Conservation (phyloP, 1,139 yeast species). For the Scheffersomyces stambukii region DNA sequence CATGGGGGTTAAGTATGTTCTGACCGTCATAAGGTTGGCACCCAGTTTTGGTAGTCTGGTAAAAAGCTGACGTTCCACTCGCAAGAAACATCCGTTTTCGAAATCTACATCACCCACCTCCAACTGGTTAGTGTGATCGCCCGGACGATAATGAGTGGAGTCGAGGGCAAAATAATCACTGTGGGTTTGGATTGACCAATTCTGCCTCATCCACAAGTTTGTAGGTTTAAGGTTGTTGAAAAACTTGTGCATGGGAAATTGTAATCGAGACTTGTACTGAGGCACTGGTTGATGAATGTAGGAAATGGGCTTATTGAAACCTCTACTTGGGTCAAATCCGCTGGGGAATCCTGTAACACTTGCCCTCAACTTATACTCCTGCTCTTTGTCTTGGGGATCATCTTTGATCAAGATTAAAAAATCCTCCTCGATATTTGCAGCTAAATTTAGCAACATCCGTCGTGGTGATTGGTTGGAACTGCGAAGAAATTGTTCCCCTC, state of each 20-base stretch:
- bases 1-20: slow-evolving; percentile 40
- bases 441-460: slow-evolving; percentile 20
- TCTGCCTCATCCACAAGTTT: slow-evolving; percentile 38
- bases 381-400: slow-evolving; percentile 25
- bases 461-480: slow-evolving; percentile 12
- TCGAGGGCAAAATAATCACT: slow-evolving; percentile 22
- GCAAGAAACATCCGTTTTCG: slow-evolving; percentile 30
- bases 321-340: slow-evolving; percentile 38
- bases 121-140: slow-evolving; percentile 21
- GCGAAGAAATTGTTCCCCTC: slow-evolving; percentile 23
- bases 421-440: slow-evolving; percentile 38
- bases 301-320: slow-evolving; percentile 33
- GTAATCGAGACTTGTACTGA: slow-evolving; percentile 30
- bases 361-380: slow-evolving; percentile 35
- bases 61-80: slow-evolving; percentile 40
- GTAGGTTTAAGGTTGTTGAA: slow-evolving; percentile 32
- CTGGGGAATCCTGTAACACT: slow-evolving; percentile 38
- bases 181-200: slow-evolving; percentile 43
- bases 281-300: slow-evolving; percentile 41
- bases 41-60: slow-evolving; percentile 36
- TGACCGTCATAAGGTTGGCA: slow-evolving; percentile 37
- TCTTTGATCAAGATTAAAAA: slow-evolving; percentile 34
- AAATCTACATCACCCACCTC: slow-evolving; percentile 30
- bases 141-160: slow-evolving; percentile 31
- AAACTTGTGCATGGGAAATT: slow-evolving; percentile 35